phyloP scores from a whole-genome alignment of 352 stramenopile species.

The Phytophthora hibernalis region DNA sequence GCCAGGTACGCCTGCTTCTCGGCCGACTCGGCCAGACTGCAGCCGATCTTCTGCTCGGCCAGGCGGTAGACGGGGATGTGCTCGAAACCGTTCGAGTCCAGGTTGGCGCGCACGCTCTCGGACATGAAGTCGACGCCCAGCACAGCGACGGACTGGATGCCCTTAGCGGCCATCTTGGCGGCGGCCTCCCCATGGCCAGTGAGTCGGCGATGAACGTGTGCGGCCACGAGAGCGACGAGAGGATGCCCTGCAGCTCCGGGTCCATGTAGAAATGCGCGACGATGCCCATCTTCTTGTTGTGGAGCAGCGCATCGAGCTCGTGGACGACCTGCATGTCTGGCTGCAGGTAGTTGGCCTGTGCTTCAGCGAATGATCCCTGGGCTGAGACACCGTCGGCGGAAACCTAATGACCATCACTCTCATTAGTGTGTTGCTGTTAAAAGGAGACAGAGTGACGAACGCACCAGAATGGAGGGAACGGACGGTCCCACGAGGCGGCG shows the following conservation, averaged over 20 bases:
- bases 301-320: conserved; percentile 85
- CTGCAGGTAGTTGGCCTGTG: conserved; percentile 88
- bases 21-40: conserved; percentile 94
- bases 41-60: conserved; percentile 93
- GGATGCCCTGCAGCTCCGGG: conserved; percentile 94
- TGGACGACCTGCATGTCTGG: conserved; percentile 89
- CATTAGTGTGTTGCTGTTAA: conserved; percentile 1
- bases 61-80: conserved; percentile 96
- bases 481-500: conserved; percentile 71
- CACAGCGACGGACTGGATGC: conserved; percentile 93
- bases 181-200: conserved; percentile 97
- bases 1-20: conserved; percentile 94
- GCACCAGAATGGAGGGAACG: conserved; percentile 83
- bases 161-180: conserved; percentile 93
- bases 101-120: conserved; percentile 95
- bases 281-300: conserved; percentile 95
- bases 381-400: conserved; percentile 75
- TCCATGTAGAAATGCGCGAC: conserved; percentile 99
- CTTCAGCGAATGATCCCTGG: conserved; percentile 90
- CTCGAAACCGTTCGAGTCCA: conserved; percentile 92
- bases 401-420: conserved; percentile 53
- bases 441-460: conserved; percentile 8
- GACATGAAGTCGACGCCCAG: conserved; percentile 98
- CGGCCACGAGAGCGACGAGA: conserved; percentile 86
- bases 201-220: conserved; percentile 97